Evolutionary conservation across 2,329 filamentous ascomycete species (phyloP), one percentile per base, ranked within the genome.

Genomic region (Fusarium euwallaceae): DNA sequence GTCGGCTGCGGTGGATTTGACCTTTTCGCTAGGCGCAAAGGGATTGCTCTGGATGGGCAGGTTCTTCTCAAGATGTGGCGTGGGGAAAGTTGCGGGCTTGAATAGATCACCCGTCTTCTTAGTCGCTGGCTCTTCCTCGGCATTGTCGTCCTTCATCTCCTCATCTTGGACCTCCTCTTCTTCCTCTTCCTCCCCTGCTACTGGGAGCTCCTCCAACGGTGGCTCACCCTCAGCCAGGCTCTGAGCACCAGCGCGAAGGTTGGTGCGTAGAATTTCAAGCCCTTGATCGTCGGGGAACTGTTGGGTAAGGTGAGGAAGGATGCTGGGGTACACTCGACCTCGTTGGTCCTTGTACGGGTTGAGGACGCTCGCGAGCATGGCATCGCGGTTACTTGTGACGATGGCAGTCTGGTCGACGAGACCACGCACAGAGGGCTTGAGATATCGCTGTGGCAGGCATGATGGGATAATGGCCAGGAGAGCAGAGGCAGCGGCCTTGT

Each of bases 361-460:
- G 69, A 98, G 85, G 14, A 97, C 91, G 81, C 94, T 96, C 7
- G 95, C 91, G 12, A 97, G 80, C 89, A 98, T 94, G 48, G 93
- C 92, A 36, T 92, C 87, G 79, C 91, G 92, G 81, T 92, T 88
- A 69, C 88, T 87, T 6, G 87, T 89, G 24, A 98, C 84, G 66
- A 98, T 92, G 22, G 94, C 93, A 4, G 94, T 94, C 73, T 94
- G 93, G 79, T 98, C 95, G 72, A 98, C 87, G 59, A 94, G 90
- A 12, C 92, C 89, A 62, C 96, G 92, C 22, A 94, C 80, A 2
- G 93, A 90, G 10, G 92, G 90, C n/a, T 93, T 89, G 41, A 97
- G 83, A 79, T 91, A 87, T 60, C 90, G 86, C 66, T 93, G 90
- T 2, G 92, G 91, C 4, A 97, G 83, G 67, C 87, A 86, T 20